Evolutionary conservation across 2,329 filamentous ascomycete genomes (phyloP), one percentile per base, ranked within the genome.

Genomic region (Ceratocystis harringtonii): DNA sequence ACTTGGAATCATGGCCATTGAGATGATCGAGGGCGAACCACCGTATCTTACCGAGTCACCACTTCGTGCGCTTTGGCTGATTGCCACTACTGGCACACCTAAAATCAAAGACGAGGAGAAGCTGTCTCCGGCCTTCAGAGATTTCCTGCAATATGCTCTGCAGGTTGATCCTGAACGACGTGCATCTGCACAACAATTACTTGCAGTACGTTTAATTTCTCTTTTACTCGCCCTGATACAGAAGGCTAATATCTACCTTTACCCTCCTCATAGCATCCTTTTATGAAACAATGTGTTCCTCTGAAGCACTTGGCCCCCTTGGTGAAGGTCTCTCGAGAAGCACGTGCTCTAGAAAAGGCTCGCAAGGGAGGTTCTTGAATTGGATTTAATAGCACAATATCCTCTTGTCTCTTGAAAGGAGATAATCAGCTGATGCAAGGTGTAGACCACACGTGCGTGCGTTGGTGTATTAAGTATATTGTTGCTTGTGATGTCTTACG

Each of bases 21-120:
- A 99, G 76, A 99, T 99, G 94, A 96, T 99, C 69, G 94, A 97
- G 77, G 94, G 92, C 74, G 94, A 97, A 75, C 94, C 94, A 12
- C 94, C 94, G 28, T 99, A 97, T 74, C 80, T 99, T 67, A 97
- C 92, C 48, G 94, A 99, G 75, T 95, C 90, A 45, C 94, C 94
- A 4, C 81, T 99, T 28, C 86, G 92, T 68, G 94, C 94, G 1
- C 81, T 99, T 45, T 99, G 94, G 81, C 78, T 99, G 71, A 99
- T 99, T 74, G 94, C 94, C 64, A 97, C 94, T 43, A 96, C 96
- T 72, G 94, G 94, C 61, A 97, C 94, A 17, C 94, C 94, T 1
- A 81, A 87, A 64, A 95, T 99, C 77, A 97, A 97, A 77, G 91
- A 96, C 69, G 90, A 95, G 75, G 84, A 92, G 66, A 86, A 87